These are phyloP conservation scores for Backusella luteola DNA, from an alignment of 192 early-diverging fungal genomes.

Conservation along the genomic window DNA sequence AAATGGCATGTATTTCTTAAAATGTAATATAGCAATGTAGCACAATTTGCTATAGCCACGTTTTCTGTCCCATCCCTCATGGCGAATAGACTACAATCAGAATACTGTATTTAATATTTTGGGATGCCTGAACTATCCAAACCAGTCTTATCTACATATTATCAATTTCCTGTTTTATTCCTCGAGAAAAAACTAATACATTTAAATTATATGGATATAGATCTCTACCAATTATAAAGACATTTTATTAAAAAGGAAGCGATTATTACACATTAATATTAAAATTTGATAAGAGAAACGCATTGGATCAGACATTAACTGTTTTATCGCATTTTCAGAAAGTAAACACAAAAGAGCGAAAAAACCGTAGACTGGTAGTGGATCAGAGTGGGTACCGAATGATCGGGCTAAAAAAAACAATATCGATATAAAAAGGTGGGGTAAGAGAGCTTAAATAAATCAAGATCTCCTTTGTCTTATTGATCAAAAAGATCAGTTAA, in stretches of 20 bases:
- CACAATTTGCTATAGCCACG: slow-evolving; percentile 1
- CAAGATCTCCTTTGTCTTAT: not conserved
- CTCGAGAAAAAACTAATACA: not conserved
- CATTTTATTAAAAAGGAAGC: not conserved
- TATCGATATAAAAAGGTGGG: not conserved
- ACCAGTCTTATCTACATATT: slow-evolving; percentile 5
- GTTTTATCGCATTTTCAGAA: not conserved
- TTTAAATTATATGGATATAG: not conserved
- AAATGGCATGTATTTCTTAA: not conserved
- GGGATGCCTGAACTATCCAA: not conserved
- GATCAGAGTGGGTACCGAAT: not conserved
- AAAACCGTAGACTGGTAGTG: not conserved
- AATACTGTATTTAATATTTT: not conserved
- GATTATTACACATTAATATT: not conserved
- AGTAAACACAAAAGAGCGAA: not conserved
- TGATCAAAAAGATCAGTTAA: not conserved
- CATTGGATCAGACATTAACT: not conserved
- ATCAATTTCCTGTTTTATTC: not conserved
- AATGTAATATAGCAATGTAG: not conserved
- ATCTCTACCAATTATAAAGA: not conserved
- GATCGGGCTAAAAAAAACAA: not conserved
- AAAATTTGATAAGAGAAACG: not conserved
- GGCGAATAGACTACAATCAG: not conserved
- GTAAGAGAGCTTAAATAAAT: not conserved
- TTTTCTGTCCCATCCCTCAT: not conserved